Evolutionary conservation across 345 rosid species (phyloP).

Genomic region (Camelina laxa): DNA sequence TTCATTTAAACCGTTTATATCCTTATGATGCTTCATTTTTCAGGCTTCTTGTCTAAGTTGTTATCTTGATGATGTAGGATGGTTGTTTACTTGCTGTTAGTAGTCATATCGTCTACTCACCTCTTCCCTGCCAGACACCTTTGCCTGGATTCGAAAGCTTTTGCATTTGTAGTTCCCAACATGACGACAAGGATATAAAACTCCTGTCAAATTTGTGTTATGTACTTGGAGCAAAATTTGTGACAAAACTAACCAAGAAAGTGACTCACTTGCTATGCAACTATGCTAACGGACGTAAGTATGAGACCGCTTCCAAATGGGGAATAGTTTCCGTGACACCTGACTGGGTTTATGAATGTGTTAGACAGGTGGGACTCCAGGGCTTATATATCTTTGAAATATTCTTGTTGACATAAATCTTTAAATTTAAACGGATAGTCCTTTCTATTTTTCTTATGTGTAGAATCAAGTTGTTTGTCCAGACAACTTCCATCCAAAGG

Average conservation of each 20-base stretch:
- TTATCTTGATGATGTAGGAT: constrained; percentile 60
- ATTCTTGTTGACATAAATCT: constrained; percentile 18
- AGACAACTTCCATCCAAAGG: constrained; percentile 74
- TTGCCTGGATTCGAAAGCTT: constrained; percentile 80
- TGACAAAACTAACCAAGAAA: constrained; percentile 64
- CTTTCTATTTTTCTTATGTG: constrained; percentile 24
- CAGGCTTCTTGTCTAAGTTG: constrained; percentile 31
- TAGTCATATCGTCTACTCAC: constrained; percentile 86
- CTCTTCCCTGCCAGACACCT: constrained; percentile 84
- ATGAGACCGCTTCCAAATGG: constrained; percentile 80
- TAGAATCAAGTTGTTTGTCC: constrained; percentile 74
- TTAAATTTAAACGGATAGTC: constrained; percentile 12
- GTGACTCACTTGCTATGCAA: constrained; percentile 91
- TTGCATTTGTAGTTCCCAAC: constrained; percentile 82
- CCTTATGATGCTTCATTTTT: constrained; percentile 18
- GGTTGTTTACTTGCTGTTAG: constrained; percentile 79
- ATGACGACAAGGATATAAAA: constrained; percentile 72
- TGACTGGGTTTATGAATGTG: constrained; percentile 91
- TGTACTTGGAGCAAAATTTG: constrained; percentile 81
- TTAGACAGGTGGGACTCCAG: constrained; percentile 65
- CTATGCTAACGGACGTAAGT: constrained; percentile 71
- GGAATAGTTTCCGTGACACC: constrained; percentile 65
- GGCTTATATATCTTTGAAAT: constrained; percentile 24
- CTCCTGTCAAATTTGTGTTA: constrained; percentile 80
- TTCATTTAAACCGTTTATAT: constrained; percentile 12